Evolutionary conservation across 305 asterid species (phyloP), one percentile per base, ranked within the genome.

Genomic region (Withania somnifera): DNA sequence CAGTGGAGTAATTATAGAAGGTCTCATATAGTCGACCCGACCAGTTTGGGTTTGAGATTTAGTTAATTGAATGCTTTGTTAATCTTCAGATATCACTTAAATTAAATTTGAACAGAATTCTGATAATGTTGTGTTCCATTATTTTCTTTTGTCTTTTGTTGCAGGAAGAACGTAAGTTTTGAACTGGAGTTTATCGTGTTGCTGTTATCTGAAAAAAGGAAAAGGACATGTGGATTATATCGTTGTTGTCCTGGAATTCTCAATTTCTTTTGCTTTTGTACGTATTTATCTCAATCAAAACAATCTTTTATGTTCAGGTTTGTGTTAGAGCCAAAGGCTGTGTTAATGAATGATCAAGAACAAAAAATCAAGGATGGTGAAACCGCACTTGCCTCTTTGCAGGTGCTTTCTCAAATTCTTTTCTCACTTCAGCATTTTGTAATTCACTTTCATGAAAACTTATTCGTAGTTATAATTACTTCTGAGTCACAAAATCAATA

Each of bases 361-460:
- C 88, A 88, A 60, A 95, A 92, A 91, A 84, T 91, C 54, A 93
- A 91, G 92, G 98, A 93, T 57, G 90, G 98, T 88, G 99, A 94
- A 84, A 80, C 89, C 81, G 90, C 97, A 83, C 88, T 95, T 83
- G 86, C 90, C 79, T 84, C 97, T 82, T 84, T 95, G 91, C 94
- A 89, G 99, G 98, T 95, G 61, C 53, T 82, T 26, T 84, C 83
- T 13, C 57, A 26, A 24, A 75, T 75, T 75, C 61, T 42, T 73
- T 73, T 47, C 22, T 45, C 61, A 45, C 30, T 50, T 26, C 56
- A 26, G 45, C 38, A 47, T 75, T 26, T 71, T 22, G 56, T 14
- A 22, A 13, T 22, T 22, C 20, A 20, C 51, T 67, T 45, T 69
- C 50, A 15, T 17, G n/a, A n/a, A n/a, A n/a, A 34, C 51, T 34